phyloP scores from a whole-genome alignment of 306 rosid species.

The Fagus sylvatica region DNA sequence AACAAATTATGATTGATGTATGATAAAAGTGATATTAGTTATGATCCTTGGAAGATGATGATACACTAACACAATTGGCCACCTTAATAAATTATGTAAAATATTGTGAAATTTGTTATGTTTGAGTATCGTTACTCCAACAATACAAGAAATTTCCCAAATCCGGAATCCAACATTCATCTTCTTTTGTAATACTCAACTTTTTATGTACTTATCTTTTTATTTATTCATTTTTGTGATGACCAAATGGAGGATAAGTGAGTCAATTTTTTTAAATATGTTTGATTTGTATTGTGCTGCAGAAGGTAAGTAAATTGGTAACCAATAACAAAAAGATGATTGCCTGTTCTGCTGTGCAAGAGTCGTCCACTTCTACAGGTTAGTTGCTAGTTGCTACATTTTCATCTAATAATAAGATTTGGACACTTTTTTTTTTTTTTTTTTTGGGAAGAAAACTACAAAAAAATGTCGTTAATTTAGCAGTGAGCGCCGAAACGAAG shows the following conservation, averaged over 20 bases:
- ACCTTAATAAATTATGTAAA: too few species aligned
- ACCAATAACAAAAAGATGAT: constrained; percentile 38
- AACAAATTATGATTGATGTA: too few species aligned
- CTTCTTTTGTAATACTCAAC: too few species aligned
- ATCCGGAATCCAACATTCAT: too few species aligned
- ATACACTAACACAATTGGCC: too few species aligned
- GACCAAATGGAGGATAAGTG: not conserved
- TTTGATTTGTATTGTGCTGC: constrained; percentile 26
- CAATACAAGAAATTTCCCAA: too few species aligned
- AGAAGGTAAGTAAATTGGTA: constrained; percentile 44
- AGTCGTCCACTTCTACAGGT: constrained; percentile 77
- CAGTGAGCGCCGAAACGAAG: constrained; percentile 55
- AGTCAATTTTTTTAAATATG: not conserved
- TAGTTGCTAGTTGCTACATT: constrained; percentile 20
- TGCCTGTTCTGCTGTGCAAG: constrained; percentile 80
- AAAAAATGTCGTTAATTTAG: not conserved
- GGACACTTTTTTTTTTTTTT: not conserved
- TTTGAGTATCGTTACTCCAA: too few species aligned
- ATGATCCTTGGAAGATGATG: too few species aligned
- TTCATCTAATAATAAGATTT: not conserved
- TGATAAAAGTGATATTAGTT: too few species aligned
- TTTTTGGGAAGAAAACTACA: constrained; percentile 4
- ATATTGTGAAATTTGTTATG: too few species aligned
- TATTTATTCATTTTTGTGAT: not conserved
- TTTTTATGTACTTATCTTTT: too few species aligned